Base-by-base conservation (phyloP, 352 stramenopile genomes). In the Thraustochytrium sp. region DNA sequence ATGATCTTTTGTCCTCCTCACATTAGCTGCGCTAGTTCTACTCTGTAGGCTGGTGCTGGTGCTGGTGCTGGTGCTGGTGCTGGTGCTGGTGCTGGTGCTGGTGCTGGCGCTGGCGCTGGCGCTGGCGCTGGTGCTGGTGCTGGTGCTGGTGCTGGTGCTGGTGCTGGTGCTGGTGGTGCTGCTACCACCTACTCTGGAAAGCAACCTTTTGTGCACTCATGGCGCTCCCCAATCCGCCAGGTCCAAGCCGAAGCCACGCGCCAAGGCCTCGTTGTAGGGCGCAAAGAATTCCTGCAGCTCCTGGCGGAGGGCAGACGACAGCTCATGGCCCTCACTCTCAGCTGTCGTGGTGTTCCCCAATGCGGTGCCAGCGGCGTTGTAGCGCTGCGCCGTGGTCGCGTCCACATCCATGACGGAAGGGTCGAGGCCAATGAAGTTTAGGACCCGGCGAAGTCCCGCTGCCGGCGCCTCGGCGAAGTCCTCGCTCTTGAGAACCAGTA, bases 401-500 rank as follows among this genome's bases (percentile, higher is more conserved):
- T 80, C 51, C 8, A 80, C 31, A n/a, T 80, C 59, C 59, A 72
- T 72, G 59, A 72, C 59, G 8, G 36, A 49, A 2, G 68, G 49
- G 42, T 80, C 68, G 18, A 80, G 31, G 23, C n/a, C 42, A 44
- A 80, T 44, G 38, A 80, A 80, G 53, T 13, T n/a, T 11, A 80
- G 48, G 23, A 34, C 26, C 31, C 26, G 8, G 26, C 53, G 48
- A 9, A 80, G 36, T 21, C 44, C 38, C 29, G 42, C 40, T 3
- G n/a, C 68, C 26, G 68, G 68, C 8, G 76, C 18, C 16, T 11
- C 18, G 53, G 76, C 40, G 21, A 80, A 51, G 36, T 68, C n/a
- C 38, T 80, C 68, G 31, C 68, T 80, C 42, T 80, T 80, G 34
- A 80, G 26, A 9, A 80, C 48, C 8, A 80, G 51, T 4, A 80